These are phyloP conservation scores for Petunia hybrid DNA, from an alignment of 305 asterid genomes.

Conservation along the genomic window DNA sequence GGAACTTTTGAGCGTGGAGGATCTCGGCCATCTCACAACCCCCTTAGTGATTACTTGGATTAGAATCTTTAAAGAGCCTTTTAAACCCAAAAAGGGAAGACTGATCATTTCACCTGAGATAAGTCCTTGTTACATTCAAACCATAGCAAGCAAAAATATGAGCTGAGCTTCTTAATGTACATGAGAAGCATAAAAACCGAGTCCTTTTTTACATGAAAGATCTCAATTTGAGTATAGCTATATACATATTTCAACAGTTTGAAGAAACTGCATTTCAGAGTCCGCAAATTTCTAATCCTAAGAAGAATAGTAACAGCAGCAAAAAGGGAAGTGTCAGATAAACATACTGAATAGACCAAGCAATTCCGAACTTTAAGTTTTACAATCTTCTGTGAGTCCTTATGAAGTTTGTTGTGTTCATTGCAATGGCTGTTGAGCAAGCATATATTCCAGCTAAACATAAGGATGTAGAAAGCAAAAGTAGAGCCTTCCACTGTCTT, in stretches of 20 bases:
- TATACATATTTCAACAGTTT: neutral
- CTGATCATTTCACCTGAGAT: too few species aligned
- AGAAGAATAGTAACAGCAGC: neutral
- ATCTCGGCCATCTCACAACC: too few species aligned
- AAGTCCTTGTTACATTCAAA: neutral
- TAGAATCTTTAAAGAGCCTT: too few species aligned
- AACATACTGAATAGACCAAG: neutral
- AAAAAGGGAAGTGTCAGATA: neutral
- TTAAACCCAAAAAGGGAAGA: too few species aligned
- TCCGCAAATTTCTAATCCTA: neutral
- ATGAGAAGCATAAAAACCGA: neutral
- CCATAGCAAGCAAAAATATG: neutral
- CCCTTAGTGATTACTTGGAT: too few species aligned
- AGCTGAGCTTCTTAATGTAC: neutral
- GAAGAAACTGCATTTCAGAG: neutral
- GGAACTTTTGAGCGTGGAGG: too few species aligned
- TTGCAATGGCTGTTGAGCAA: conserved; percentile 64
- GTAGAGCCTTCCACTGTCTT: conserved; percentile 77
- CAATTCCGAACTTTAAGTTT: conserved; percentile 14
- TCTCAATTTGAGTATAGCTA: neutral
- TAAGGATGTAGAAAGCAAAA: conserved; percentile 60
- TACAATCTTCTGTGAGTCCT: conserved; percentile 86
- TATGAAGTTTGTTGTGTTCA: conserved; percentile 84
- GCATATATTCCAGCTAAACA: conserved; percentile 69
- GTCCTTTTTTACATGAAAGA: conserved; percentile 8